Base-by-base conservation (phyloP, 352 stramenopile species). In the Blastocystis sp. region DNA sequence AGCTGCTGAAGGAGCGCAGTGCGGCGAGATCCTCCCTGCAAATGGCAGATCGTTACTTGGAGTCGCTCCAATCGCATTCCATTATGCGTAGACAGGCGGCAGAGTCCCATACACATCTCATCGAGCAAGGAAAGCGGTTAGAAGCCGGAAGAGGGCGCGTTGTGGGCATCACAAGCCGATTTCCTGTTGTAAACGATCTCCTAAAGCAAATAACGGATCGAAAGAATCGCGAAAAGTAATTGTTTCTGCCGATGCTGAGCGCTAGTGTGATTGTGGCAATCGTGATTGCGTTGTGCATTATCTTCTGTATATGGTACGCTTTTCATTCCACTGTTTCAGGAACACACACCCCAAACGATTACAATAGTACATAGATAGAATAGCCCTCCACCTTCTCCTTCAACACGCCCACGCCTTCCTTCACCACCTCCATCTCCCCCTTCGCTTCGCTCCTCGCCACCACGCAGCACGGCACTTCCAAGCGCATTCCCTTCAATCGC, bases 21-120 rank as follows among this genome's bases (percentile, higher is more conserved):
- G 50, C 74, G 55, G 60, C 55, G 13, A 50, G 66, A 33, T 39
- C 55, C 29, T 85, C 74, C 3, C 55, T 85, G 16, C n/a, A 67
- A 67, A 85, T 85, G 74, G 74, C 74, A 70, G 74, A 85, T 67
- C 29, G 31, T 6, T 85, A 69, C 66, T n/a, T 85, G 31, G 60
- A 85, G 74, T 85, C 16, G 3, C 6, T 66, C 12, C 51, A 1
- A 37, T 10, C 50, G 12, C n/a, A 16, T 67, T 19, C 3, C 31
- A 50, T 67, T 3, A 67, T 21, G n/a, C 3, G 0, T 85, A 85
- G 74, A 33, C 74, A 69, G 26, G 74, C 74, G 3, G 55, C 60
- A 12, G 74, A 85, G 45, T 70, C 74, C 1, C 74, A 85, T 55
- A 67, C 16, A 12, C 50, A 69, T 35, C 55, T 85, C 9, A 9